Conservation (phyloP, 371 early-diverging fungal species). For the Smittium mucronatum region DNA sequence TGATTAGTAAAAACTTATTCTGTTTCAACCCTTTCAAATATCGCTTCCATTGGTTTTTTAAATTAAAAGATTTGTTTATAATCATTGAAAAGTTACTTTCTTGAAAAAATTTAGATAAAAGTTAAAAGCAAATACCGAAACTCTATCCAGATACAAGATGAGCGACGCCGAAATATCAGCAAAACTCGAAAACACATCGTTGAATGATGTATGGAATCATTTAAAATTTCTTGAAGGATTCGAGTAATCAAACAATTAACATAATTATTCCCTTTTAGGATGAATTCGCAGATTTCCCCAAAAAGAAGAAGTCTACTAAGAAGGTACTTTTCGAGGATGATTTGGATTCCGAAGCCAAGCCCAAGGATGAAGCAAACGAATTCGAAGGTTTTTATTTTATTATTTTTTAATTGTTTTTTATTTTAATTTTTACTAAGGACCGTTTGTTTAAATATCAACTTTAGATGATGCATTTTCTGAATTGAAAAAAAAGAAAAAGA, state of each 20-base stretch:
- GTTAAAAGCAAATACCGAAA: too few relatives aligned
- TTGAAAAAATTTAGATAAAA: too few relatives aligned
- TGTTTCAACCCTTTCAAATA: too few relatives aligned
- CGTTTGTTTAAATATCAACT: too few relatives aligned
- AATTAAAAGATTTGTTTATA: too few relatives aligned
- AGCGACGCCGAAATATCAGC: conserved; percentile 10
- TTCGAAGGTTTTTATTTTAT: conserved; percentile 26
- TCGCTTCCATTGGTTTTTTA: too few relatives aligned
- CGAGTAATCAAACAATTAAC: not conserved
- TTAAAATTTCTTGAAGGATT: not conserved
- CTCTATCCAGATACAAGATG: conserved; percentile 7
- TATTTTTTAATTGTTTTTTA: not conserved
- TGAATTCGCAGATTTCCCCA: conserved; percentile 29
- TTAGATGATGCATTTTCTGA: conserved; percentile 22
- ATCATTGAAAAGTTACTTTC: too few relatives aligned
- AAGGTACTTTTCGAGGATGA: conserved; percentile 25
- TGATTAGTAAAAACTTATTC: too few relatives aligned
- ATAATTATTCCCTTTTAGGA: not conserved
- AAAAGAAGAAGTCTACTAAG: conserved; percentile 50
- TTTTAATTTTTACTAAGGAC: conserved; percentile 1
- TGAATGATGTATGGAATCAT: conserved; percentile 7
- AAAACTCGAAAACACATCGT: conserved; percentile 2
- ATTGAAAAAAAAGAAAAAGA: conserved; percentile 32
- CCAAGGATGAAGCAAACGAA: conserved; percentile 24
- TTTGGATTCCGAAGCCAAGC: conserved; percentile 13